A percentile compares a stretch with the other conserved stretches of the same genome.
Conservation (phyloP, 2,329 filamentous ascomycete genomes). For the Ascochyta lentis region DNA sequence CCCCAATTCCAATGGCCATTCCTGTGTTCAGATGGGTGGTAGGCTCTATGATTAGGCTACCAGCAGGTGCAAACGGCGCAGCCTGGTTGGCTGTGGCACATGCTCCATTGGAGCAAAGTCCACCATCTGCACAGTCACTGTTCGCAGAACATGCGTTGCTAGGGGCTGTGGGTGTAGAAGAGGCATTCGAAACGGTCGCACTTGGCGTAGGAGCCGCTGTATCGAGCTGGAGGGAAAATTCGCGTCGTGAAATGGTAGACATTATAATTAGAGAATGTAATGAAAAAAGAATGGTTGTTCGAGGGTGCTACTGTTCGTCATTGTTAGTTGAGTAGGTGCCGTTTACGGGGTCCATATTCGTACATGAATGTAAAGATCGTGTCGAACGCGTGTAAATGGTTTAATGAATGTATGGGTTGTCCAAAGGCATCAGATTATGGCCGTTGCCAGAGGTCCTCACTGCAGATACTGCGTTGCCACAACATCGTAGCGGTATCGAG, state of each 20-base stretch:
- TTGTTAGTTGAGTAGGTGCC: background rate
- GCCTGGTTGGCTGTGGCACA: conserved; percentile 28
- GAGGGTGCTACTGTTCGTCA: background rate
- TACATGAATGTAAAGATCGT: conserved; percentile 17
- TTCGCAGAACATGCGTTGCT: conserved; percentile 29
- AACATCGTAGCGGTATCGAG: conserved; percentile 22
- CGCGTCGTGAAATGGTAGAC: conserved; percentile 28
- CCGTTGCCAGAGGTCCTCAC: conserved; percentile 22
- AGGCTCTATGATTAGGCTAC: conserved; percentile 20
- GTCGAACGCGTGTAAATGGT: conserved; percentile 15
- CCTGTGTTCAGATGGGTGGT: conserved; percentile 28
- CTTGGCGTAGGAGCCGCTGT: conserved; percentile 17
- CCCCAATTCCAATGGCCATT: conserved; percentile 36
- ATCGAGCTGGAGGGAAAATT: conserved; percentile 21
- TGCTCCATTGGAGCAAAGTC: conserved; percentile 29
- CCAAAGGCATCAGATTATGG: conserved; percentile 18
- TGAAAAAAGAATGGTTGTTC: conserved; percentile 8
- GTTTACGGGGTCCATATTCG: background rate
- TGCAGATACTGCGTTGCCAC: conserved; percentile 29
- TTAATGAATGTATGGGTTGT: conserved; percentile 26
- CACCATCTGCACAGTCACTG: conserved; percentile 35
- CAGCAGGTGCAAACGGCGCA: conserved; percentile 27
- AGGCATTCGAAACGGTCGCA: background rate
- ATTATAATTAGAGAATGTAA: conserved; percentile 34
- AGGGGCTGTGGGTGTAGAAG: conserved; percentile 14